phyloP scores from a whole-genome alignment of 2,329 filamentous ascomycete species.

The Cladosporium colombiae region DNA sequence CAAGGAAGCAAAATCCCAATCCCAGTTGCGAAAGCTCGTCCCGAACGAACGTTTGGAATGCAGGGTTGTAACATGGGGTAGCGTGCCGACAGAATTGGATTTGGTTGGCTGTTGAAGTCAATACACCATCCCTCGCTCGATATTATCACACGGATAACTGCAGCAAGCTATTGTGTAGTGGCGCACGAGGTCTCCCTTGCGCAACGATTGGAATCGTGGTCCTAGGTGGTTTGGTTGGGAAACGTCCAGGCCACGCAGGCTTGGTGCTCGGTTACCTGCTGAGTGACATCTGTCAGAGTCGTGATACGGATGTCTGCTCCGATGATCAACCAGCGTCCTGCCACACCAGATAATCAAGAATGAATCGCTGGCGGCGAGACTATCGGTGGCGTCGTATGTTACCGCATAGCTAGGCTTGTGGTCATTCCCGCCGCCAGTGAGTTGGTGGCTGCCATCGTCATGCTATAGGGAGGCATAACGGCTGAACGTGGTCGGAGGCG shows the following conservation, averaged over 20 bases:
- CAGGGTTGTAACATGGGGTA: conserved; percentile 13
- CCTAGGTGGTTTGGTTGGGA: neutral
- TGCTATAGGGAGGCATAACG: neutral
- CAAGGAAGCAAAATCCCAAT: conserved; percentile 12
- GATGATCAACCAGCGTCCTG: neutral
- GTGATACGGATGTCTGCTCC: neutral
- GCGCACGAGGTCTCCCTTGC: conserved; percentile 2
- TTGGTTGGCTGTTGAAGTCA: neutral
- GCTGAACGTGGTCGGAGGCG: neutral
- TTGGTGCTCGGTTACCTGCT: neutral
- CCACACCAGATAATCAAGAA: neutral
- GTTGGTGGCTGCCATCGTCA: neutral
- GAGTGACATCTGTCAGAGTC: neutral
- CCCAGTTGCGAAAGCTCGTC: neutral
- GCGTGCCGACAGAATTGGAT: neutral
- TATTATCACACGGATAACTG: conserved; percentile 8
- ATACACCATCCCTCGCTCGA: conserved; percentile 16
- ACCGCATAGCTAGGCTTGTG: neutral
- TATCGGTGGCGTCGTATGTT: neutral
- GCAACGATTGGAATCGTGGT: neutral
- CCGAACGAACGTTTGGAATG: conserved; percentile 4
- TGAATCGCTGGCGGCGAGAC: neutral
- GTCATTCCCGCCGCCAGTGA: neutral
- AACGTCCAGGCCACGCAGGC: neutral
- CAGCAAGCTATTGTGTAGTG: neutral